Evolutionary conservation across 2,329 filamentous ascomycete species (phyloP), one percentile per base, ranked within the genome.

Genomic region (Aspergillus sp.): DNA sequence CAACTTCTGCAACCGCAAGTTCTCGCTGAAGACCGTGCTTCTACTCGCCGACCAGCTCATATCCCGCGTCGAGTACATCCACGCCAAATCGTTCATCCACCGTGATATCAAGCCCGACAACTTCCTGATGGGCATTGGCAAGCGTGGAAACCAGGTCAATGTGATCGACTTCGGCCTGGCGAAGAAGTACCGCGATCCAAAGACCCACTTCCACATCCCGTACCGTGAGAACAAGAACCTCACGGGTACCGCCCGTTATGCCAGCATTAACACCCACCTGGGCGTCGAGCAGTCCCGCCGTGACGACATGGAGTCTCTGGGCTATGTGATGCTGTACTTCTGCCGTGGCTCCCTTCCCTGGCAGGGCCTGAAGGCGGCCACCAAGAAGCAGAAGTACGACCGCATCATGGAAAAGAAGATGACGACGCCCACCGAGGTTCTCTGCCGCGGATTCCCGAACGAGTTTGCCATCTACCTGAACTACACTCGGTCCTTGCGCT

Each of bases 381-480:
- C 88, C 48, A 95, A 95, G 80, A 95, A 95, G 80, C 89, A 96
- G 72, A 98, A 98, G 73, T 96, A 98, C 61, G 91, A 98, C 68
- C 80, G 89, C 46, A 98, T 98, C 69, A 96, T 96, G 89, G 91
- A 98, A 75, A 98, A 98, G 81, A 98, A 98, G 85, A 96, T 96
- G 91, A 98, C 91, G 10, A 98, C 91, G 3, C 88, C 91, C 6
- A 96, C 89, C 51, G 89, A 98, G 68, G 88, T 95, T 30, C 84
- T 98, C 30, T 98, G 91, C 80, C 86, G 89, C 63, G 91, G 91
- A 48, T 96, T 98, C 73, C 91, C 91, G 52, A 95, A 96, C 65
- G 91, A 98, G 69, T 98, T 98, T 53, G 88, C 89, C 70, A 96
- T 96, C 65, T 98, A 98, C 66, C 76, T 98, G 44, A 96, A 96